Conservation (phyloP, 1,139 yeast genomes). For the Saccharomycopsis crataegensis region DNA sequence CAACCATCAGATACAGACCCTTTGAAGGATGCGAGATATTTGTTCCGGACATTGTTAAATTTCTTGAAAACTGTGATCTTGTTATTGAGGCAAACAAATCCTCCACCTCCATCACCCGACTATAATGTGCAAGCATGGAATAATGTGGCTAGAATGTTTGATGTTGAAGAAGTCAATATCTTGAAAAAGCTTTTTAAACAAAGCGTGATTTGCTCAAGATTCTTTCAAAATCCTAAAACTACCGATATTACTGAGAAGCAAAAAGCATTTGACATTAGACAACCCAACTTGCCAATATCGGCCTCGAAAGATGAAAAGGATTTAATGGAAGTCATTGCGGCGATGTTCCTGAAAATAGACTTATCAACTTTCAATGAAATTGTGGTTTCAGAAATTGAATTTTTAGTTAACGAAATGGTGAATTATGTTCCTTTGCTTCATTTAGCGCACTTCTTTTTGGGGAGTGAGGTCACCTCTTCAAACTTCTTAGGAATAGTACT, state of each 20-base stretch:
- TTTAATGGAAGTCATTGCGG: slow-evolving; percentile 90
- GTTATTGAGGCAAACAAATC: slow-evolving; percentile 85
- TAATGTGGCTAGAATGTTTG: slow-evolving; percentile 76
- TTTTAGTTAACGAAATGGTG: slow-evolving; percentile 71
- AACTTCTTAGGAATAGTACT: slow-evolving; percentile 86
- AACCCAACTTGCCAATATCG: slow-evolving; percentile 76
- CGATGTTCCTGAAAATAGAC: slow-evolving; percentile 88
- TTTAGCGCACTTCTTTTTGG: slow-evolving; percentile 88
- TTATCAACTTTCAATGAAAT: slow-evolving; percentile 95
- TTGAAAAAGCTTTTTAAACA: slow-evolving; percentile 75
- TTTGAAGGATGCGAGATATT: slow-evolving; percentile 77
- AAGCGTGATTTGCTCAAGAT: slow-evolving; percentile 72
- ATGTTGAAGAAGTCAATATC: slow-evolving; percentile 74
- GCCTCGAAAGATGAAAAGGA: slow-evolving; percentile 93
- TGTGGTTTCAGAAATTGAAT: slow-evolving; percentile 72
- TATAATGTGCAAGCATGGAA: slow-evolving; percentile 71
- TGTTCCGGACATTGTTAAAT: slow-evolving; percentile 83
- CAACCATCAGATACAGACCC: slow-evolving; percentile 49
- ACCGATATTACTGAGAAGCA: slow-evolving; percentile 26
- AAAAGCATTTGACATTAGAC: slow-evolving; percentile 55
- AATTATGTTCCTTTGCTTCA: slow-evolving; percentile 83
- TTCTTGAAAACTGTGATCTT: slow-evolving; percentile 86
- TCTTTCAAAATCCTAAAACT: slow-evolving; percentile 45
- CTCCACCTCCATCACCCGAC: slow-evolving; percentile 66
- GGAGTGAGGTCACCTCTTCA: slow-evolving; percentile 89